Percentiles rank a stretch among this genome's conserved stretches.
phyloP scores from a whole-genome alignment of 208 protist species.

The Leishmania tropica region DNA sequence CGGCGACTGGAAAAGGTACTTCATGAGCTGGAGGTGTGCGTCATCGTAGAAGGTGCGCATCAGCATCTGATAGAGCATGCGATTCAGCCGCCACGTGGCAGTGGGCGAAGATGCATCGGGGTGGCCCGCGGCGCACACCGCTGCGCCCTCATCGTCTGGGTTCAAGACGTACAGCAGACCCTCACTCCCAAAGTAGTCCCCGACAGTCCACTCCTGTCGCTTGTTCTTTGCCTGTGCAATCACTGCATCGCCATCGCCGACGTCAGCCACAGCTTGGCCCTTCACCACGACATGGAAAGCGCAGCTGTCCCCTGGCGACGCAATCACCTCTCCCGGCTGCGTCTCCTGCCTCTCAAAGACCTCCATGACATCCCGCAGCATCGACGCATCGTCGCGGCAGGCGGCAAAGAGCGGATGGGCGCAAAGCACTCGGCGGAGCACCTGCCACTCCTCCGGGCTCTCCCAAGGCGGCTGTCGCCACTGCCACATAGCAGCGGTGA shows the following conservation, averaged over 20 bases:
- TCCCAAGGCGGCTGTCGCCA: not conserved
- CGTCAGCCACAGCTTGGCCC: conserved; percentile 3
- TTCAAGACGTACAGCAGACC: conserved; percentile 14
- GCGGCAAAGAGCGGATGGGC: conserved; percentile 12
- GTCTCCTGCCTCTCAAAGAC: conserved; percentile 18
- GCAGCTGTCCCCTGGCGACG: not conserved
- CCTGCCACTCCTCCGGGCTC: not conserved
- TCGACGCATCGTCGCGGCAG: conserved; percentile 1
- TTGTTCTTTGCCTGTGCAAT: not conserved
- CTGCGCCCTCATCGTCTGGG: not conserved
- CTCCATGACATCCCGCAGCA: conserved; percentile 14
- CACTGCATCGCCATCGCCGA: not conserved
- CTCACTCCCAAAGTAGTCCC: conserved; percentile 12
- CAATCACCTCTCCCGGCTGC: not conserved
- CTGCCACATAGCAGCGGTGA: conserved; percentile 6
- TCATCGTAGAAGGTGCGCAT: conserved; percentile 11
- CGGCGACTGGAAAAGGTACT: conserved; percentile 6
- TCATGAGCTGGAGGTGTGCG: not conserved
- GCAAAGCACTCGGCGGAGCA: conserved; percentile 2
- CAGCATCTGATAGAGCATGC: conserved; percentile 15
- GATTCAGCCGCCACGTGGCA: conserved; percentile 19
- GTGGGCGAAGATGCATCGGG: not conserved
- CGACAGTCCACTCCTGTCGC: conserved; percentile 8
- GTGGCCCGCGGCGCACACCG: not conserved
- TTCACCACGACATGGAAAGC: conserved; percentile 26